Base-by-base conservation (phyloP, 768 basidiomycete species). In the Cystobasidium tubakii region DNA sequence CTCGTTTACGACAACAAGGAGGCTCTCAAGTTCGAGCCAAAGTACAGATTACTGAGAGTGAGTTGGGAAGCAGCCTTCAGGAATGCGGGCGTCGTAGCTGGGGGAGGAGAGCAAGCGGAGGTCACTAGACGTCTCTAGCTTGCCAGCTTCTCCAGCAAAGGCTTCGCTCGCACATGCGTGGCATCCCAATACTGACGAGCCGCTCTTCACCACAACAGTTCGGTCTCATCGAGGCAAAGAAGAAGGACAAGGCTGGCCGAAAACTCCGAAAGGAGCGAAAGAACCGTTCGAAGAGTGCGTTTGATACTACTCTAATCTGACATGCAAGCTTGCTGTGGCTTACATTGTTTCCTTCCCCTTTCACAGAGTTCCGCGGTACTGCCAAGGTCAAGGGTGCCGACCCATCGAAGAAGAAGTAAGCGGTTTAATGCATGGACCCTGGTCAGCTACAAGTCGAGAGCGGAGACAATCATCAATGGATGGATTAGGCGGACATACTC, bases 251-350 rank as follows among this genome's bases (percentile, higher is more conserved):
- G 83, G 85, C 95, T 67, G 92, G 92, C 77, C 90, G 96, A 81
- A 98, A 98, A 83, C 88, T 98, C 83, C 89, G 96, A 83, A 97
- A 98, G 86, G 95, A 98, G 86, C 88, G 96, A 80, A 99, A 99
- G 88, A 99, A 99, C 85, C 89, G 95, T 82, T 87, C 90, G 76
- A 99, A 99, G 90, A 98, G 94, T 92, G 31, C 66, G 25, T 39
- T 4, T 9, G 4, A 23, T n/a, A n/a, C n/a, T n/a, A n/a, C n/a
- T n/a, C n/a, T n/a, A n/a, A n/a, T n/a, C n/a, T n/a, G n/a, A n/a
- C n/a, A n/a, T n/a, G n/a, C n/a, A n/a, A n/a, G n/a, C n/a, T n/a
- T n/a, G n/a, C n/a, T n/a, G n/a, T n/a, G n/a, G n/a, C 63, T 25
- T 1, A 15, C 29, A 23, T 39, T 44, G 21, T 36, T 39, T 44